These are phyloP conservation scores for Citrullus mucosospermus DNA, from an alignment of 306 rosid genomes.

Conservation along the genomic window DNA sequence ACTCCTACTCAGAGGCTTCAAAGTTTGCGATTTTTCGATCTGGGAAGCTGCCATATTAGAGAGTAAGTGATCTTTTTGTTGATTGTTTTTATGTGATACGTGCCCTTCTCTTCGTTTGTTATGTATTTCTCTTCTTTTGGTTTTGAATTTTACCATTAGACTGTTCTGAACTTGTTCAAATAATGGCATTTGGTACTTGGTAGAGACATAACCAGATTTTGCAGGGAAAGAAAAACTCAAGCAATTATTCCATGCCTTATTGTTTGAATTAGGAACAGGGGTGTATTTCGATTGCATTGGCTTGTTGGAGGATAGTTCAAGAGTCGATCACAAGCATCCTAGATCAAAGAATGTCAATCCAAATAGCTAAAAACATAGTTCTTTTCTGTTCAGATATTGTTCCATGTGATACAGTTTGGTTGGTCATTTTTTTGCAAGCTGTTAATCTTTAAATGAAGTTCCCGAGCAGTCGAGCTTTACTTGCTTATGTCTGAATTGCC, in stretches of 20 bases:
- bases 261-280: background rate
- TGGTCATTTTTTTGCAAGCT: background rate
- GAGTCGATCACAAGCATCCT: background rate
- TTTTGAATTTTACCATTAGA: background rate
- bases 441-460: background rate
- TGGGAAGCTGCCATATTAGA: slow-evolving; percentile 22
- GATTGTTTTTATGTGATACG: background rate
- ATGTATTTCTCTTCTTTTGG: background rate
- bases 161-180: background rate
- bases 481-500: background rate
- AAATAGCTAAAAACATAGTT: background rate
- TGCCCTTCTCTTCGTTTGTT: background rate
- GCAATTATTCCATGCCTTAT: background rate
- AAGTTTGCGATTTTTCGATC: slow-evolving; percentile 58
- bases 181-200: background rate
- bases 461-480: background rate
- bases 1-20: slow-evolving; percentile 45
- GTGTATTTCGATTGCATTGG: background rate
- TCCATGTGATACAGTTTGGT: background rate
- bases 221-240: background rate
- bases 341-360: background rate
- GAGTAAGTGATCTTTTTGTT: background rate
- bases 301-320: background rate
- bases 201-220: background rate
- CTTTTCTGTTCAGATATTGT: background rate